These are phyloP conservation scores for Plasmodium sp. DNA, from an alignment of 169 alveolate genomes.

Conservation along the genomic window DNA sequence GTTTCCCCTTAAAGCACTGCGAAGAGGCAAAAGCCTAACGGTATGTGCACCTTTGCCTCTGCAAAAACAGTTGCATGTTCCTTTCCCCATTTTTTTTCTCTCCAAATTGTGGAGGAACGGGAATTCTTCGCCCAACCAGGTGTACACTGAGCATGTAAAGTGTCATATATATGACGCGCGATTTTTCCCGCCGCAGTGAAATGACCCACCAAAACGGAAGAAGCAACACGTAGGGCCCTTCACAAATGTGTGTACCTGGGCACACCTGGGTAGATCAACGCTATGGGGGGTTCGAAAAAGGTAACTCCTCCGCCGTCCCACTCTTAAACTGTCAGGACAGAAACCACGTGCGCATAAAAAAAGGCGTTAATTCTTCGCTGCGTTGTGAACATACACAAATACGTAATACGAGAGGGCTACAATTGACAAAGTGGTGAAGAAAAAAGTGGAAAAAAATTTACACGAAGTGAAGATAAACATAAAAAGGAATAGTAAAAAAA, in stretches of 20 bases:
- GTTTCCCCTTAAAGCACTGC: background rate
- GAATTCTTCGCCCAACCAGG: background rate
- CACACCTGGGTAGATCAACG: background rate
- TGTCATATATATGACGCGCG: background rate
- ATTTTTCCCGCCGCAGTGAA: background rate
- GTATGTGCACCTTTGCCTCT: background rate
- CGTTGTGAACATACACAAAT: background rate
- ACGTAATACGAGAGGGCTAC: background rate
- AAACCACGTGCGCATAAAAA: background rate
- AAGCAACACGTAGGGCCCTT: background rate
- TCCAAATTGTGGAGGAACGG: background rate
- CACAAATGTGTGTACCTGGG: background rate
- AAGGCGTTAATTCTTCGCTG: background rate
- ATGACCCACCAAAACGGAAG: background rate
- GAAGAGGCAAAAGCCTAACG: background rate
- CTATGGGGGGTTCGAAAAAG: background rate
- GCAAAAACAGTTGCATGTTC: background rate
- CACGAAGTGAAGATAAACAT: constrained; percentile 16
- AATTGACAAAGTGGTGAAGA: constrained; percentile 17
- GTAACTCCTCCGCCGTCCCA: background rate
- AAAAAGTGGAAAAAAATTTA: background rate
- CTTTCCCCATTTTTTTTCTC: background rate
- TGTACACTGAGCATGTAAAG: background rate
- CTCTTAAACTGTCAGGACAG: background rate
- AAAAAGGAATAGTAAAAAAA: constrained; percentile 3